These are phyloP conservation scores for Leishmania braziliensis DNA, from an alignment of 208 protist species.

Conservation along the genomic window DNA sequence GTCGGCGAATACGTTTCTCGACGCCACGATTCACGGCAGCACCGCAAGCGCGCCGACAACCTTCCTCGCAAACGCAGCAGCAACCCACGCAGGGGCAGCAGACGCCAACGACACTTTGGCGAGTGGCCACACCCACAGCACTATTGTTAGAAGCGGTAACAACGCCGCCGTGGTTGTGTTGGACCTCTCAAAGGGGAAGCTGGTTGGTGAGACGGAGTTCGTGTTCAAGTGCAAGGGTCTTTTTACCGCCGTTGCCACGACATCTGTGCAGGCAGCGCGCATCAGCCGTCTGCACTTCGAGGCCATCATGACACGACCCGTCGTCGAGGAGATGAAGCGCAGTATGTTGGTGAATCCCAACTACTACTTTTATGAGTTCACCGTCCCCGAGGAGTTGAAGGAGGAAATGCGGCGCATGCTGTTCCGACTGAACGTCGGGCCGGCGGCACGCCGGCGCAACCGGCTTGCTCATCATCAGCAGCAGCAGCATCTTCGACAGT, in stretches of 20 bases:
- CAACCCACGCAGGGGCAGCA: background rate
- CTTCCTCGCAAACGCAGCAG: background rate
- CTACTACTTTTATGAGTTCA: constrained; percentile 57
- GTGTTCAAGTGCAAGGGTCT: constrained; percentile 59
- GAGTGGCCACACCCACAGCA: background rate
- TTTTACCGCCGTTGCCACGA: constrained; percentile 45
- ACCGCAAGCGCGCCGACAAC: background rate
- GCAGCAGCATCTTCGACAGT: background rate
- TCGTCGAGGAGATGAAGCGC: constrained; percentile 55
- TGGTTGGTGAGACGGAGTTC: constrained; percentile 66
- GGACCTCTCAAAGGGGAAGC: constrained; percentile 36
- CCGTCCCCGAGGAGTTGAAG: constrained; percentile 49
- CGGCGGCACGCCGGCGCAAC: background rate
- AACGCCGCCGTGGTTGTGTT: constrained; percentile 18
- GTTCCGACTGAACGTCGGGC: constrained; percentile 23
- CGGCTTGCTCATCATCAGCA: constrained; percentile 15
- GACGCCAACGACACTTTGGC: background rate
- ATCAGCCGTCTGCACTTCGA: constrained; percentile 74
- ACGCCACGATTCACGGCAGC: background rate
- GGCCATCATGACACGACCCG: constrained; percentile 41
- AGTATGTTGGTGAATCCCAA: constrained; percentile 41
- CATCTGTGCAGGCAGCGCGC: constrained; percentile 51
- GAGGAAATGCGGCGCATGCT: constrained; percentile 45
- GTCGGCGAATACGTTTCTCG: background rate
- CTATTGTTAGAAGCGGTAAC: constrained; percentile 1